phyloP scores from a whole-genome alignment of 2,329 filamentous ascomycete species.

The Fusarium avenaceum region DNA sequence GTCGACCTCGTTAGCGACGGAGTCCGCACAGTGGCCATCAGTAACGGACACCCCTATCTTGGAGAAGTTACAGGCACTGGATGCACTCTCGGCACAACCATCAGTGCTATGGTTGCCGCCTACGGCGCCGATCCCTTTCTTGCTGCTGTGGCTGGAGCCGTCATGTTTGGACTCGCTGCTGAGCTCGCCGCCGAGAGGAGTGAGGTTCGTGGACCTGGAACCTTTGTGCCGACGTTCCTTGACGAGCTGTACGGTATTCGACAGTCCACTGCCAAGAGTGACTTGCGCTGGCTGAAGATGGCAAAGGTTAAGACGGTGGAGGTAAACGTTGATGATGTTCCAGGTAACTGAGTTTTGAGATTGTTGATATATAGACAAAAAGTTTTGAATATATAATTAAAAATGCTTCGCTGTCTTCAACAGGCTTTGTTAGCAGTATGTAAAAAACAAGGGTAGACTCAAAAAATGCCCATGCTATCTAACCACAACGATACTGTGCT shows the following conservation, averaged over 20 bases:
- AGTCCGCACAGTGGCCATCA: slow-evolving; percentile 72
- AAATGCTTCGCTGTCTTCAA: slow-evolving; percentile 18
- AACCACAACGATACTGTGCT: not conserved
- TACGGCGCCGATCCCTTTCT: slow-evolving; percentile 74
- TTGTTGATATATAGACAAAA: not conserved
- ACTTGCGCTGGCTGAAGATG: slow-evolving; percentile 65
- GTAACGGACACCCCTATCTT: slow-evolving; percentile 81
- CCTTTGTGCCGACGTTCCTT: slow-evolving; percentile 86
- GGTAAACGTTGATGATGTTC: slow-evolving; percentile 34
- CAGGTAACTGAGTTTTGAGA: slow-evolving; percentile 18
- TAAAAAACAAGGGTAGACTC: not conserved
- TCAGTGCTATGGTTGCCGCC: slow-evolving; percentile 81
- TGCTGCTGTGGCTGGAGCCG: slow-evolving; percentile 78
- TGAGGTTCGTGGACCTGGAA: slow-evolving; percentile 83
- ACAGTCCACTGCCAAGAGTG: slow-evolving; percentile 61
- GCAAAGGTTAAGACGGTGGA: slow-evolving; percentile 63
- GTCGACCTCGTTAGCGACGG: slow-evolving; percentile 86
- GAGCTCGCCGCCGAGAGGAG: slow-evolving; percentile 74
- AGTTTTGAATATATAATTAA: not conserved
- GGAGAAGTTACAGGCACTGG: slow-evolving; percentile 83
- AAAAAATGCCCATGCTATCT: slow-evolving; percentile 2
- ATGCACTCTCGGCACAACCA: slow-evolving; percentile 85
- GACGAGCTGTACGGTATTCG: slow-evolving; percentile 74
- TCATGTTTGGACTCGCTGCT: slow-evolving; percentile 82
- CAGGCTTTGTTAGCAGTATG: slow-evolving; percentile 11